Conservation (phyloP, 2,329 filamentous ascomycete species). For the Verticillium nonalfalfae region DNA sequence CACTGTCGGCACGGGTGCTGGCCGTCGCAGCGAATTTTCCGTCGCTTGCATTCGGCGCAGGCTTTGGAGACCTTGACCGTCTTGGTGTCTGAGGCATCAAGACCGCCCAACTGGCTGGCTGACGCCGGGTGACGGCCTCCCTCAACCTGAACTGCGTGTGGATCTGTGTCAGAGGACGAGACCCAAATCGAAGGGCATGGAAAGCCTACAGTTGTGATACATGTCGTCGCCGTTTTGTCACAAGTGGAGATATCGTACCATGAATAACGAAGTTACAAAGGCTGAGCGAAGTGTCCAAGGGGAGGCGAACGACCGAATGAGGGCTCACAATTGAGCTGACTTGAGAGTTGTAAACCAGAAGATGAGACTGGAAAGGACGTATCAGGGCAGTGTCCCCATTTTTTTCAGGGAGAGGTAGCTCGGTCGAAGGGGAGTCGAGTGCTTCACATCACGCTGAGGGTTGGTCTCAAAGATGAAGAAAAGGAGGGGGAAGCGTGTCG, state of each 20-base stretch:
- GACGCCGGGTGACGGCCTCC: background rate
- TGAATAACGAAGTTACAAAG: background rate
- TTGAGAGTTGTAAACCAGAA: background rate
- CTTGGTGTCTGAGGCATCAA: slow-evolving; percentile 29
- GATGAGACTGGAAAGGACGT: background rate
- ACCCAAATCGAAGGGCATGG: background rate
- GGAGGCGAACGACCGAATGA: background rate
- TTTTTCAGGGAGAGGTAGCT: background rate
- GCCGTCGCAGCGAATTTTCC: slow-evolving; percentile 59
- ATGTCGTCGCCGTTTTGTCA: background rate
- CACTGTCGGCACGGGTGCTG: slow-evolving; percentile 78
- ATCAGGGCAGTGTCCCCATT: background rate
- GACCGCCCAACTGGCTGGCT: slow-evolving; percentile 24
- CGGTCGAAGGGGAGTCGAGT: background rate
- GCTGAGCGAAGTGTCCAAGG: background rate
- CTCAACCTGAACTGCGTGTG: background rate
- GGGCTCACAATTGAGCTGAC: background rate
- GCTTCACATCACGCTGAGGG: background rate
- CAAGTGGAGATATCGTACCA: background rate
- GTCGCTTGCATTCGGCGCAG: slow-evolving; percentile 53
- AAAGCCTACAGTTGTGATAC: slow-evolving; percentile 1
- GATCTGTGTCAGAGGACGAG: background rate
- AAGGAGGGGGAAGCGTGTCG: background rate
- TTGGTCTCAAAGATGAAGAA: background rate
- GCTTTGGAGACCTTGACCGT: slow-evolving; percentile 53